Evolutionary conservation across 106 monocot genomes (phyloP), one percentile per base, ranked within the genome.

Genomic region (Phalaenopsis aphrodite): DNA sequence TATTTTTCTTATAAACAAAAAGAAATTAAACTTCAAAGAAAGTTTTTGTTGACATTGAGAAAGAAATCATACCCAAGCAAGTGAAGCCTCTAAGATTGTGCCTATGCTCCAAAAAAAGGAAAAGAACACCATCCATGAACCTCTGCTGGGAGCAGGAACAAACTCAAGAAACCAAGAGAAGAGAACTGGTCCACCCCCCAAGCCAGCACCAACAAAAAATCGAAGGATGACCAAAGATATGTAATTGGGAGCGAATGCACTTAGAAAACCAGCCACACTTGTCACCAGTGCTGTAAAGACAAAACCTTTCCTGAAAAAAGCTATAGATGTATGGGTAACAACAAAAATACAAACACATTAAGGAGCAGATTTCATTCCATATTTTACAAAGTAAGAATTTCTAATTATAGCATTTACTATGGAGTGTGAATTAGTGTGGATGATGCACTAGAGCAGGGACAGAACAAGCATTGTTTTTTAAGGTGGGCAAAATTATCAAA

Each of bases 151-250:
- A 83, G 89, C 78, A 77, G 95, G 93, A 82, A 91, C 78, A 61
- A 95, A 93, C 85, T 95, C 95, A 79, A 93, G 75, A 78, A 93
- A 95, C 95, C 95, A 95, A 73, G 95, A 85, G 37, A 86, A 71
- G 43, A 95, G 91, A 47, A 95, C 93, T 41, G 87, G 91, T 5
- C 86, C 95, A 64, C 91, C 93, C 47, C 95, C 95, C 82, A 95
- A 75, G 80, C 90, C 86, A 73, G 89, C 57, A 71, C 95, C 88
- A 79, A 89, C 91, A n/a, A 88, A 3, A 82, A 89, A 91, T 10
- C 91, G 86, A 45, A 87, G 65, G 76, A 83, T 66, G 56, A 91
- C 55, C 43, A 91, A 65, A 79, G 56, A 83, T 15, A 79, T 42
- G 58, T 91, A 91, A 77, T 89, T 91, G 8, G 88, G 88, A 18